Evolutionary conservation across 495 filamentous ascomycete genomes (phyloP), one percentile per base, ranked within the genome.

Genomic region (Hyaloscypha variabilis): DNA sequence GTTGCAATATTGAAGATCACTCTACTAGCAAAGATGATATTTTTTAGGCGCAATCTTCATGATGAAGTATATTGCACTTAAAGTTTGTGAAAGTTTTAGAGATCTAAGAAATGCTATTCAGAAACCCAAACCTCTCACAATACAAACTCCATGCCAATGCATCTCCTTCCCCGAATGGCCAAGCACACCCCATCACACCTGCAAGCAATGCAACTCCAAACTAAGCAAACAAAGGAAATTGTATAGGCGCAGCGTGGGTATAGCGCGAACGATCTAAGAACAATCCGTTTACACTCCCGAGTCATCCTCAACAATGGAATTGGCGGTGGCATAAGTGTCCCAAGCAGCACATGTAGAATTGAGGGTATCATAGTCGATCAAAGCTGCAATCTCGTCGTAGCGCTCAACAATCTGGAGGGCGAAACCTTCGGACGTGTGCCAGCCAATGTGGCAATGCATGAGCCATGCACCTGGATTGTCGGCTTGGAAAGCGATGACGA

Each of bases 391-490:
- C 59, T 85, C 82, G 26, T 68, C 52, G 29, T 73, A 69, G 8
- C 76, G 72, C 71, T 85, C 74, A 63, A 84, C 61, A 64, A 87
- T 78, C 73, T 86, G 83, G 81, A 87, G 83, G 42, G 82, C 59
- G 75, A 88, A 79, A 3, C 85, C 85, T 25, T 82, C 82, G 63
- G 83, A 80, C 13, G 74, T 70, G 74, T 88, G 85, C 85, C 85
- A 87, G n/a, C 75, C 72, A 14, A 82, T 79, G 68, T 86, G 83
- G 67, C 81, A 83, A 60, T 83, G 81, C 63, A 82, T 77, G 0
- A 79, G 71, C 83, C 83, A 86, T 6, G 58, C 61, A 19, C 68
- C 68, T 2, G 68, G 68, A 62, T 85, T 85, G 68, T 83, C 80
- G 1, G 81, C 78, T 61, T 77, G 66, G 71, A 82, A 87, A 0